A percentile compares a stretch with the other conserved stretches of the same genome.
Evolutionary conservation across 148 eudicot species (phyloP).

Genomic region (Spergularia marina): DNA sequence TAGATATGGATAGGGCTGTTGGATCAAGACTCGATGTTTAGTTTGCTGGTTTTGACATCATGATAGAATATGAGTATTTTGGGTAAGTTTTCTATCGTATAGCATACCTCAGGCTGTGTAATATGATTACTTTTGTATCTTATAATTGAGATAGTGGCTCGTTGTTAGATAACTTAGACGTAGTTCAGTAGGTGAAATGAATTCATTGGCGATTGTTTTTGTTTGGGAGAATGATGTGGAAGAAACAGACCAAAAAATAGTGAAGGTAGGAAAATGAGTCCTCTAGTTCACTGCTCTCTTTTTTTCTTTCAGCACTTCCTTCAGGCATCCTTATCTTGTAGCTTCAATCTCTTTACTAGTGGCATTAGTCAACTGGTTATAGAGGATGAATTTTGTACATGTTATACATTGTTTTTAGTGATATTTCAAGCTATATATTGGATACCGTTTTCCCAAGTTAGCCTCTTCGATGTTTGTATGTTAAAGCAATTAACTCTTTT

Average conservation of each 20-base stretch:
- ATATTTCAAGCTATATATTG: no score
- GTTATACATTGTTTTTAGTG: no score
- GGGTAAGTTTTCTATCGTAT: slow-evolving; percentile 43
- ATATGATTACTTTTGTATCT: not conserved
- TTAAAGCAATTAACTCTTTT: no score
- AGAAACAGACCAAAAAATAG: not conserved
- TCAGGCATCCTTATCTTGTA: not conserved
- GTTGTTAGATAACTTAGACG: not conserved
- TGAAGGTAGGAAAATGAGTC: not conserved
- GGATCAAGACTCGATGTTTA: no score
- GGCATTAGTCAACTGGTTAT: slow-evolving; percentile 3
- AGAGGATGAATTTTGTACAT: not conserved
- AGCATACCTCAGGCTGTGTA: not conserved
- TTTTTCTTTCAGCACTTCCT: not conserved
- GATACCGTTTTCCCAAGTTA: no score
- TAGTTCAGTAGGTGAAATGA: not conserved
- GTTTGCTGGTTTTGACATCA: no score
- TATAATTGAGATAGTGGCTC: not conserved
- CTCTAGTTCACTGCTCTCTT: not conserved
- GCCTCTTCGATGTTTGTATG: no score
- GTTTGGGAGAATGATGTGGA: not conserved
- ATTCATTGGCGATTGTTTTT: not conserved
- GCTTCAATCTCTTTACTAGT: not conserved
- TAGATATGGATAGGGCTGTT: no score
- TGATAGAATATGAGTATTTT: no score